Evolutionary conservation across 2,329 filamentous ascomycete genomes (phyloP).

Genomic region (Paraphoma chrysanthemicola): DNA sequence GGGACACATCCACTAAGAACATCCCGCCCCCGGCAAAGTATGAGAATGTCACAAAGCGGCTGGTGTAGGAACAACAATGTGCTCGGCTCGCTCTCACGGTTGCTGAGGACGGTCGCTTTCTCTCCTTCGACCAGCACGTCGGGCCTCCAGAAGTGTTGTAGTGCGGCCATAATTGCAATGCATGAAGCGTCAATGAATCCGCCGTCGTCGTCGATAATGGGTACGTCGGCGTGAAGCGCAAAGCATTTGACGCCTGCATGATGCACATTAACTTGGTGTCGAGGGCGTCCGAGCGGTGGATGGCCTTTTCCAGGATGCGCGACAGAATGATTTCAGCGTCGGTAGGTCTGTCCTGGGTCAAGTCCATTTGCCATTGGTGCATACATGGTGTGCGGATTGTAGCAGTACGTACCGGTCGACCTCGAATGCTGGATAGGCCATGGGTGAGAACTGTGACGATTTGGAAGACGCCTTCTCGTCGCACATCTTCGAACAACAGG

Average conservation of each 20-base stretch:
- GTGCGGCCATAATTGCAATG: slow-evolving; percentile 82
- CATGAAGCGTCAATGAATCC: slow-evolving; percentile 87
- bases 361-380: slow-evolving; percentile 27
- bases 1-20: slow-evolving; percentile 73
- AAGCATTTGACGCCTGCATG: slow-evolving; percentile 91
- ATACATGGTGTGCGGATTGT: slow-evolving; percentile 1
- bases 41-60: slow-evolving; percentile 90
- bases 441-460: slow-evolving; percentile 91
- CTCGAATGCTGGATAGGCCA: slow-evolving; percentile 91
- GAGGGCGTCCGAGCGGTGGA: slow-evolving; percentile 88
- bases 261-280: slow-evolving; percentile 97
- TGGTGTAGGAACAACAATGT: slow-evolving; percentile 90
- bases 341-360: slow-evolving; percentile 64
- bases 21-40: slow-evolving; percentile 79
- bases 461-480: slow-evolving; percentile 94
- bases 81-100: slow-evolving; percentile 87
- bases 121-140: slow-evolving; percentile 89
- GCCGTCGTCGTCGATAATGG: slow-evolving; percentile 89
- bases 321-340: slow-evolving; percentile 87
- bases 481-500: too few species aligned
- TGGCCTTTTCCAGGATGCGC: slow-evolving; percentile 88
- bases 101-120: slow-evolving; percentile 80
- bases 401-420: slow-evolving; percentile 67
- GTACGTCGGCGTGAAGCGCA: slow-evolving; percentile 87
- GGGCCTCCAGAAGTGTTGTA: slow-evolving; percentile 90